Evolutionary conservation across 108 stramenopile species (phyloP).

Genomic region (Nitzschia inconspicua): DNA sequence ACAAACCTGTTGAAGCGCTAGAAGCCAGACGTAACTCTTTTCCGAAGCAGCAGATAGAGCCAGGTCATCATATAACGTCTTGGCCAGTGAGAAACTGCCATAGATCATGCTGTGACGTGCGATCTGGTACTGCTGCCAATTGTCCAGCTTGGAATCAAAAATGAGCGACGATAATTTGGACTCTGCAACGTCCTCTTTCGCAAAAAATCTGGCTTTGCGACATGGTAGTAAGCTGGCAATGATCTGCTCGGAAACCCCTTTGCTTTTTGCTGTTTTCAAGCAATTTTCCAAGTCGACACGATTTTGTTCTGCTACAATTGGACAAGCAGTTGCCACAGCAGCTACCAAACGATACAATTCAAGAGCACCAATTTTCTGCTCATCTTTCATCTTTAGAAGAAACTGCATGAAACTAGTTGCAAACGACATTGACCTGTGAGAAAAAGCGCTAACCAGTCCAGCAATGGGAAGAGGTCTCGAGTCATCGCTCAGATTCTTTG

Average conservation of each 20-base stretch:
- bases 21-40: constrained; percentile 34
- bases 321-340: constrained; percentile 28
- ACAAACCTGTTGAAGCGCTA: constrained; percentile 31
- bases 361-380: background rate
- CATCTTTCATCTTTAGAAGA: constrained; percentile 9
- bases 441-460: constrained; percentile 11
- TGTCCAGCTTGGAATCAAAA: background rate
- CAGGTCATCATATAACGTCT: constrained; percentile 11
- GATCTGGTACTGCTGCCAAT: constrained; percentile 32
- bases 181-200: background rate
- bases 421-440: constrained; percentile 15
- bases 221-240: constrained; percentile 26
- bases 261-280: background rate
- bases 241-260: constrained; percentile 6
- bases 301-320: constrained; percentile 16
- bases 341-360: constrained; percentile 10
- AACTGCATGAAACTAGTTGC: constrained; percentile 12
- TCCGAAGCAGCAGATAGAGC: constrained; percentile 13
- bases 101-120: constrained; percentile 32
- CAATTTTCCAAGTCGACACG: background rate
- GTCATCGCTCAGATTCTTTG: background rate
- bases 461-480: constrained; percentile 1
- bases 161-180: background rate
- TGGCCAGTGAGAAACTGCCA: constrained; percentile 29
- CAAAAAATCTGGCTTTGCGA: constrained; percentile 27